Percentiles rank a stretch among this genome's conserved stretches.
phyloP scores from a whole-genome alignment of 306 rosid genomes.

The Bauhinia variegata region DNA sequence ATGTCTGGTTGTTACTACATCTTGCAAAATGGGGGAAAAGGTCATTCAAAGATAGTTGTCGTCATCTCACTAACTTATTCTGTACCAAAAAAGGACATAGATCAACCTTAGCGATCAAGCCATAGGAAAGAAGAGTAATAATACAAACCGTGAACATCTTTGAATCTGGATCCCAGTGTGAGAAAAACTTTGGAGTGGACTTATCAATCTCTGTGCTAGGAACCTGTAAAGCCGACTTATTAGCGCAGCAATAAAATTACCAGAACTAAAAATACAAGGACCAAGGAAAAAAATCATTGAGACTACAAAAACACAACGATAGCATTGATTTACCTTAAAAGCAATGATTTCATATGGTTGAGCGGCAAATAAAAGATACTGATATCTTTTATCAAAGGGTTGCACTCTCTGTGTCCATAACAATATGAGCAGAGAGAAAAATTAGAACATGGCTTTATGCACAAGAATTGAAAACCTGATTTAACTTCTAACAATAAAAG shows the following conservation, averaged over 20 bases:
- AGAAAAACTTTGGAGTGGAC: slow-evolving; percentile 89
- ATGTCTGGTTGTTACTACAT: not conserved
- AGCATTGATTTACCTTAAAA: slow-evolving; percentile 93
- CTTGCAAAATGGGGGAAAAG: no score
- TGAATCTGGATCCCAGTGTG: slow-evolving; percentile 98
- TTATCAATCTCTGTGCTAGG: slow-evolving; percentile 96
- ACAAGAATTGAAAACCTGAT: slow-evolving; percentile 5
- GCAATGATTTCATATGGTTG: slow-evolving; percentile 92
- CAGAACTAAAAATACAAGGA: not conserved
- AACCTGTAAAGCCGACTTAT: slow-evolving; percentile 56
- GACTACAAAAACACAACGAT: not conserved
- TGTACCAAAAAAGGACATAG: no score
- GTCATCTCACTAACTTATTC: no score
- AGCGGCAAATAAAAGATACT: slow-evolving; percentile 87
- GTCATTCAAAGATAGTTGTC: no score
- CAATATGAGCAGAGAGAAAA: slow-evolving; percentile 18
- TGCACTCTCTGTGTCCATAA: slow-evolving; percentile 66
- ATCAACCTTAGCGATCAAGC: no score
- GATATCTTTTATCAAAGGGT: slow-evolving; percentile 79
- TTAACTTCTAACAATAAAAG: not conserved
- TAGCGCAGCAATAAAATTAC: slow-evolving; percentile 14
- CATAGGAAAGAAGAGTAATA: not conserved
- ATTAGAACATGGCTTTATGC: slow-evolving; percentile 1
- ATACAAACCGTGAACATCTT: slow-evolving; percentile 92
- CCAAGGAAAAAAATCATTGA: not conserved